Percentiles rank a stretch among this genome's conserved stretches.
These are phyloP conservation scores for Lippia alba DNA, from an alignment of 305 asterid species.

Conservation along the genomic window DNA sequence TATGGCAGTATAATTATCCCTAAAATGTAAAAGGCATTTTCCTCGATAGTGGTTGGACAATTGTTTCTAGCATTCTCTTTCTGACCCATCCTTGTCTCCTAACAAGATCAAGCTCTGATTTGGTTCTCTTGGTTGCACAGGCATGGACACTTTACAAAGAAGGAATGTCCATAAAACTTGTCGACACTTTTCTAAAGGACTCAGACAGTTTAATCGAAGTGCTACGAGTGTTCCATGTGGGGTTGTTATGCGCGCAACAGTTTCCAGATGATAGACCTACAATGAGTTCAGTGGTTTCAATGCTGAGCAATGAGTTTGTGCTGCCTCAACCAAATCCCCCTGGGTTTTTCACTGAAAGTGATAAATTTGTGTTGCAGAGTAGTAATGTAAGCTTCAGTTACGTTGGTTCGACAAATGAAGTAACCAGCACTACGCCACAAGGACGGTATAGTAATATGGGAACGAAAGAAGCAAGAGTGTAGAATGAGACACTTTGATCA, in stretches of 20 bases:
- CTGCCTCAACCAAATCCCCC: slow-evolving; percentile 34
- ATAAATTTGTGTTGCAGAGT: not conserved
- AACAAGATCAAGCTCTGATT: not conserved
- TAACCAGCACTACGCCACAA: not conserved
- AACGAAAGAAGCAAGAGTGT: no score
- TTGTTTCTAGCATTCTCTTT: not conserved
- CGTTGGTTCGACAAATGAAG: not conserved
- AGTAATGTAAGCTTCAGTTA: not conserved
- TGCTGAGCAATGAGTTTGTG: slow-evolving; percentile 29
- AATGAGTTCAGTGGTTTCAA: slow-evolving; percentile 35
- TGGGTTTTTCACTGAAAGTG: slow-evolving; percentile 31
- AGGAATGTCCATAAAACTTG: slow-evolving; percentile 29
- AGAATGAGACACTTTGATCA: no score
- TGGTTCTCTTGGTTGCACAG: slow-evolving; percentile 16
- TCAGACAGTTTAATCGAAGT: not conserved
- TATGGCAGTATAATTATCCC: no score
- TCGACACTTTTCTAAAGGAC: slow-evolving; percentile 24
- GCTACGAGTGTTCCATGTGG: slow-evolving; percentile 32
- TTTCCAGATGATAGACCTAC: slow-evolving; percentile 37
- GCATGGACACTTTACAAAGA: slow-evolving; percentile 42
- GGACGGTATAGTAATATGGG: not conserved
- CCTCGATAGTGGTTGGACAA: not conserved
- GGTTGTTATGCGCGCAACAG: slow-evolving; percentile 39
- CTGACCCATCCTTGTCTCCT: not conserved
- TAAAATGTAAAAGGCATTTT: not conserved